These are phyloP conservation scores for Pythium folliculosum DNA, from an alignment of 352 stramenopile species.

Conservation along the genomic window DNA sequence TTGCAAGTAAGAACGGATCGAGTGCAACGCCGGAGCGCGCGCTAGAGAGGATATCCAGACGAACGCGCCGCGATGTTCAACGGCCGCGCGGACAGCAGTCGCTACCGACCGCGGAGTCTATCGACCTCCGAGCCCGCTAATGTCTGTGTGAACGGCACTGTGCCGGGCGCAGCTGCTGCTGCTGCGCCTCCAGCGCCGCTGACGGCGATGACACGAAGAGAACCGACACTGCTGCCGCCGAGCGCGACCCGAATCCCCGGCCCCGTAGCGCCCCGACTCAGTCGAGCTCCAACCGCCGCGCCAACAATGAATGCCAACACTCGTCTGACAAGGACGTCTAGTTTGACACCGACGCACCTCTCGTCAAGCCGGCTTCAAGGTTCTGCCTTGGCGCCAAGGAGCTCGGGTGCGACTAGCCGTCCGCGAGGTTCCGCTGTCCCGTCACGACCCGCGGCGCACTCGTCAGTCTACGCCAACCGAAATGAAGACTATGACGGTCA, in stretches of 20 bases:
- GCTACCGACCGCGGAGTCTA: constrained; percentile 29
- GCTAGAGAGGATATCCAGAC: too few species aligned
- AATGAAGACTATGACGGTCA: constrained; percentile 2
- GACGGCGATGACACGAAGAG: neutral
- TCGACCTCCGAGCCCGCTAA: constrained; percentile 22
- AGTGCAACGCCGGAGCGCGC: neutral
- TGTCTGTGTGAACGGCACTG: neutral
- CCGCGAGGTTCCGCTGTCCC: neutral
- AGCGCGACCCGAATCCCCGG: constrained; percentile 7
- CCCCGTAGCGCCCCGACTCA: neutral
- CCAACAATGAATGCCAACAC: neutral
- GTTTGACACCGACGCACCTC: neutral
- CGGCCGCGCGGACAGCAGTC: constrained; percentile 29
- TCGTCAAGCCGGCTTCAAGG: constrained; percentile 5
- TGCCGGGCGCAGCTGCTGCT: neutral
- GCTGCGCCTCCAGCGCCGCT: neutral
- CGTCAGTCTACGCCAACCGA: neutral
- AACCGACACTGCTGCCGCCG: neutral
- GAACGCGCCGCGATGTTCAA: constrained; percentile 20
- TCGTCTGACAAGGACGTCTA: neutral
- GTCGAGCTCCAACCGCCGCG: neutral
- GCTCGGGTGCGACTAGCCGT: neutral
- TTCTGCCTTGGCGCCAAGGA: neutral
- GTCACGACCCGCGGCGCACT: neutral
- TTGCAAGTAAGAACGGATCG: neutral